Conservation (phyloP, 352 stramenopile species). For the Phytophthora chlamydospora region DNA sequence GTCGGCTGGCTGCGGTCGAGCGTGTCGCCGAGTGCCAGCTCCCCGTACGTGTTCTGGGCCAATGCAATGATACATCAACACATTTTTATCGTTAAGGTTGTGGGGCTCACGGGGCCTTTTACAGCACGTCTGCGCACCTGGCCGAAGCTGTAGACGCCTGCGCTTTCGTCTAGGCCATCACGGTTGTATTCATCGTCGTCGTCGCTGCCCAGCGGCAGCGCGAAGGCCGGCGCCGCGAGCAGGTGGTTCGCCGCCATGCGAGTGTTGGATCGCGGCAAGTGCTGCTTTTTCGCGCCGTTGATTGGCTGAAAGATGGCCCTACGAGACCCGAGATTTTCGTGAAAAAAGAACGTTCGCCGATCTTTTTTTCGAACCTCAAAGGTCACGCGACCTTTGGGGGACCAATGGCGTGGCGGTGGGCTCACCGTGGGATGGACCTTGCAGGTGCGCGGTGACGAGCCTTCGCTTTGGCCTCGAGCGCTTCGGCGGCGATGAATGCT, state of each 20-base stretch:
- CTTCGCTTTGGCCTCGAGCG: background rate
- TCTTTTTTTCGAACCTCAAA: constrained; percentile 12
- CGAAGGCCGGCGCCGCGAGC: constrained; percentile 29
- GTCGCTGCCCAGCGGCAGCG: constrained; percentile 16
- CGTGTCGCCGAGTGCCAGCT: constrained; percentile 90
- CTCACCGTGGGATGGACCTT: background rate
- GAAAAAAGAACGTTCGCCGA: constrained; percentile 12
- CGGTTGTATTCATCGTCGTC: constrained; percentile 26
- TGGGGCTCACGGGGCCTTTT: background rate
- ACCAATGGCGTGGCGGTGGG: background rate
- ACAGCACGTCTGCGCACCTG: constrained; percentile 33
- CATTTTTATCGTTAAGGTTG: background rate
- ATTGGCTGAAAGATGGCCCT: background rate
- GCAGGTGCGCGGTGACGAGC: background rate
- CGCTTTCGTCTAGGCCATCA: background rate
- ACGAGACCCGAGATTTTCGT: constrained; percentile 5
- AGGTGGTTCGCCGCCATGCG: constrained; percentile 34
- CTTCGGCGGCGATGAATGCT: background rate
- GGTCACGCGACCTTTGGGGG: constrained; percentile 23
- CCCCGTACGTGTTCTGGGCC: constrained; percentile 90
- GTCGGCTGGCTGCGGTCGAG: constrained; percentile 65
- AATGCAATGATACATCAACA: background rate
- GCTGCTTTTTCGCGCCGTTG: background rate
- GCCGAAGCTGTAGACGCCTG: constrained; percentile 54
- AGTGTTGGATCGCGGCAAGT: background rate